These are phyloP conservation scores for Jamesozyma rosinii DNA, from an alignment of 805 yeast genomes.

Conservation along the genomic window DNA sequence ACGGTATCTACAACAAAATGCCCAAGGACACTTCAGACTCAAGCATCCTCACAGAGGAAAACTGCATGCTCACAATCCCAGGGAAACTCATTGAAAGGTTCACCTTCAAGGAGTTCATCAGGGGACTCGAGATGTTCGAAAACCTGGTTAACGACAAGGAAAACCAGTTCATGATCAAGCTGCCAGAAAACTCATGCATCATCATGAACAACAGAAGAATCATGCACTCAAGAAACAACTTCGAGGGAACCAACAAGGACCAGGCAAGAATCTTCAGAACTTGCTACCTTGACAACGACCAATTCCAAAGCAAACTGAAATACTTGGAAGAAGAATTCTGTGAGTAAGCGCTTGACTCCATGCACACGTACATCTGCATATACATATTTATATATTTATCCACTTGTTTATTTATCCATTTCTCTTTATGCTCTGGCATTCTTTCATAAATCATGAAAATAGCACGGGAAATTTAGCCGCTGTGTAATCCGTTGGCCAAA, in stretches of 20 bases:
- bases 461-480: too few species aligned
- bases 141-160: conserved; percentile 41
- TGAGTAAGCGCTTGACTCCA: not conserved
- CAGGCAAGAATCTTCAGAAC: conserved; percentile 62
- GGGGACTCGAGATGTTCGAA: conserved; percentile 58
- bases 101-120: conserved; percentile 43
- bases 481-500: too few species aligned
- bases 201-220: conserved; percentile 64
- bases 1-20: conserved; percentile 37
- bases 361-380: not conserved
- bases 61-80: conserved; percentile 21
- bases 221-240: conserved; percentile 55
- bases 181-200: conserved; percentile 53
- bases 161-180: conserved; percentile 46
- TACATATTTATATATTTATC: not conserved
- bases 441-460: too few species aligned
- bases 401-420: not conserved
- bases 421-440: too few species aligned
- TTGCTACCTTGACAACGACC: conserved; percentile 63
- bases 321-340: conserved; percentile 22
- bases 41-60: conserved; percentile 8
- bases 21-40: conserved; percentile 7
- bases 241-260: conserved; percentile 30
- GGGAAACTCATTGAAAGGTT: conserved; percentile 35
- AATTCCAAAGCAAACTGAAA: conserved; percentile 53